Conservation (phyloP, 352 stramenopile genomes). For the Pythium rishiriense region DNA sequence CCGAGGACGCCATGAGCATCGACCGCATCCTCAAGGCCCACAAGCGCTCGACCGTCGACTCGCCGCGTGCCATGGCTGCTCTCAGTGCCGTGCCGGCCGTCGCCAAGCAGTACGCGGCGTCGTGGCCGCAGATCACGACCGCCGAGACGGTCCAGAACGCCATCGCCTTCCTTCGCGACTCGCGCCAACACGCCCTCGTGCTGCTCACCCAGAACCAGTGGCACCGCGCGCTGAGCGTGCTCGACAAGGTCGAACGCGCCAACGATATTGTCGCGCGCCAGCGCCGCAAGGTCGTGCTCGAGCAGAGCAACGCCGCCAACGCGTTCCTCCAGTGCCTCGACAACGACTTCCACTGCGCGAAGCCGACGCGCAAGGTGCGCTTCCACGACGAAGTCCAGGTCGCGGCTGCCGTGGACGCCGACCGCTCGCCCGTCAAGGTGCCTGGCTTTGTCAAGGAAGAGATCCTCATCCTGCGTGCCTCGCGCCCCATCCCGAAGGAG, state of each 20-base stretch:
- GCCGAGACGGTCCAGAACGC: constrained; percentile 64
- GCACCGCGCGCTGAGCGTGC: constrained; percentile 64
- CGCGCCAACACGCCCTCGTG: constrained; percentile 63
- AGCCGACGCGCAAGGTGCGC: constrained; percentile 39
- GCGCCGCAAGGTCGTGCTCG: constrained; percentile 56
- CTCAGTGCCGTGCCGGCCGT: not conserved
- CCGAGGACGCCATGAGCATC: constrained; percentile 50
- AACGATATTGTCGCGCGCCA: constrained; percentile 78
- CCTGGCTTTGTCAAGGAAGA: constrained; percentile 73
- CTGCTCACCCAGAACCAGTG: constrained; percentile 76
- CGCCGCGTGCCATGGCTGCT: constrained; percentile 33
- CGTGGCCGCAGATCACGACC: constrained; percentile 47
- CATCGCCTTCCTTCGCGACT: constrained; percentile 78
- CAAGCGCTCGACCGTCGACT: constrained; percentile 53
- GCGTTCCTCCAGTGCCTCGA: not conserved
- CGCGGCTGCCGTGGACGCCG: constrained; percentile 35
- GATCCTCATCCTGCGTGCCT: constrained; percentile 75
- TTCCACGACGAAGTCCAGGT: constrained; percentile 42
- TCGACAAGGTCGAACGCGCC: constrained; percentile 82
- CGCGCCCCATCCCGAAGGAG: constrained; percentile 61
- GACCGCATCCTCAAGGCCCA: constrained; percentile 57
- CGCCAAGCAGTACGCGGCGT: not conserved
- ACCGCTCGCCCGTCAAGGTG: constrained; percentile 60
- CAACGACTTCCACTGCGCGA: constrained; percentile 9
- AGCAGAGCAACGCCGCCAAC: constrained; percentile 51